Percentiles rank a stretch among this genome's conserved stretches.
Conservation (phyloP, 2,329 filamentous ascomycete species). For the Aspergillus alliaceus region DNA sequence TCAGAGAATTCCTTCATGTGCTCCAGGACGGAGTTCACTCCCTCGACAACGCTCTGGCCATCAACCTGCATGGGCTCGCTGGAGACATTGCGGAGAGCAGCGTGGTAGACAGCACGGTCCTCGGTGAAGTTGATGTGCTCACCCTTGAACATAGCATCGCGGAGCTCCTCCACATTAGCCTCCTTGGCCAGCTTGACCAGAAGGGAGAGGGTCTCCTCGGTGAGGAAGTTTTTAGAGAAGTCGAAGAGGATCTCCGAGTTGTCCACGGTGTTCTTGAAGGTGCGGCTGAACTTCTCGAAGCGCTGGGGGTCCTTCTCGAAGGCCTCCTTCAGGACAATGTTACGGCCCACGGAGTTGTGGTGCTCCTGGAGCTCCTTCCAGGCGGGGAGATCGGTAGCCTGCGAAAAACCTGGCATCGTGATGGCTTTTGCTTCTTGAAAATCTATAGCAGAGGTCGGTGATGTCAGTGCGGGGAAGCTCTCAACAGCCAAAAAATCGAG, state of each 20-base stretch:
- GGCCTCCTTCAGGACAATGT: conserved; percentile 88
- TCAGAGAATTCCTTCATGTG: conserved; percentile 99
- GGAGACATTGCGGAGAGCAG: conserved; percentile 85
- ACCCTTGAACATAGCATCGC: conserved; percentile 95
- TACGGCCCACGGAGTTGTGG: conserved; percentile 80
- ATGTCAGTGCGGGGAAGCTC: conserved; percentile 30
- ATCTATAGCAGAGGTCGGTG: conserved; percentile 6
- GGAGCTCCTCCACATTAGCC: conserved; percentile 85
- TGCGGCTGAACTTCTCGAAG: conserved; percentile 86
- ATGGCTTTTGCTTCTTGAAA: conserved; percentile 7
- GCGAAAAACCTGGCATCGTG: conserved; percentile 52
- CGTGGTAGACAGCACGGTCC: conserved; percentile 91
- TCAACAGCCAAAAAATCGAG: not conserved
- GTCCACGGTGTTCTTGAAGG: conserved; percentile 76
- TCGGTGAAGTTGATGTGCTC: conserved; percentile 99
- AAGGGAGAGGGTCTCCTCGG: conserved; percentile 83
- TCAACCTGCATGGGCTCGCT: conserved; percentile 82
- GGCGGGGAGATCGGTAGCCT: conserved; percentile 79
- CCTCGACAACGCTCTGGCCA: conserved; percentile 89
- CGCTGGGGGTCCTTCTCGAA: conserved; percentile 86
- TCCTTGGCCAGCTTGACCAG: conserved; percentile 89
- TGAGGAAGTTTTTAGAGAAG: conserved; percentile 98
- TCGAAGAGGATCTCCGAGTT: conserved; percentile 90
- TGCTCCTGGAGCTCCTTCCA: conserved; percentile 92
- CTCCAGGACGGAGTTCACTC: conserved; percentile 83